Percentiles rank a stretch among this genome's conserved stretches.
These are phyloP conservation scores for Colletotrichum sp. DNA, from an alignment of 2,329 filamentous ascomycete species.

Conservation along the genomic window DNA sequence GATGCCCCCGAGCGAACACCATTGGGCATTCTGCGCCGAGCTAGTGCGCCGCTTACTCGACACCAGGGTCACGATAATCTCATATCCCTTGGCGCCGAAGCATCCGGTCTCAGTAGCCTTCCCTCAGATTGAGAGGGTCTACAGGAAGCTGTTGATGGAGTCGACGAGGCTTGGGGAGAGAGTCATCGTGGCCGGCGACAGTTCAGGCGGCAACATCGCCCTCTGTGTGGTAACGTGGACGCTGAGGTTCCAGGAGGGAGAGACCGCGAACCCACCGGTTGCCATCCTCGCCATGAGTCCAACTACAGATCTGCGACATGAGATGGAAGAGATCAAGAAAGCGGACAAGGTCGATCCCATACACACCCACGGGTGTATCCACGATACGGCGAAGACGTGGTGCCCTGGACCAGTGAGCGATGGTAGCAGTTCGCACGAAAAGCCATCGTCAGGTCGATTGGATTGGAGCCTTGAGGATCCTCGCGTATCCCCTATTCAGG, in stretches of 20 bases:
- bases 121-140: slow-evolving; percentile 49
- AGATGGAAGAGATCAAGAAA: slow-evolving; percentile 18
- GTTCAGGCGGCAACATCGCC: slow-evolving; percentile 59
- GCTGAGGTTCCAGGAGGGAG: slow-evolving; percentile 36
- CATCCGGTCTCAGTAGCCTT: slow-evolving; percentile 53
- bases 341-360: slow-evolving; percentile 28
- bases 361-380: slow-evolving; percentile 23
- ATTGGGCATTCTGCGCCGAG: slow-evolving; percentile 56
- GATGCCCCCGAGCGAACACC: slow-evolving; percentile 49
- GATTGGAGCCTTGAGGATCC: slow-evolving; percentile 39
- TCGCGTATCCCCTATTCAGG: slow-evolving; percentile 52
- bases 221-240: slow-evolving; percentile 38
- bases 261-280: slow-evolving; percentile 35
- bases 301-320: slow-evolving; percentile 39
- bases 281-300: slow-evolving; percentile 45
- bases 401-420: neutral
- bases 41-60: slow-evolving; percentile 44
- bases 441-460: too few relatives aligned
- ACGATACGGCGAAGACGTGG: slow-evolving; percentile 29
- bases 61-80: slow-evolving; percentile 50
- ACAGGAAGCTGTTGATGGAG: slow-evolving; percentile 43
- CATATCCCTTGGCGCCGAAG: slow-evolving; percentile 58
- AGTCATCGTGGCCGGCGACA: slow-evolving; percentile 58
- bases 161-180: slow-evolving; percentile 41
- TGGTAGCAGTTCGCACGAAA: neutral